Conservation (phyloP, 164 flowering plant genomes). For the Akebia trifoliata region DNA sequence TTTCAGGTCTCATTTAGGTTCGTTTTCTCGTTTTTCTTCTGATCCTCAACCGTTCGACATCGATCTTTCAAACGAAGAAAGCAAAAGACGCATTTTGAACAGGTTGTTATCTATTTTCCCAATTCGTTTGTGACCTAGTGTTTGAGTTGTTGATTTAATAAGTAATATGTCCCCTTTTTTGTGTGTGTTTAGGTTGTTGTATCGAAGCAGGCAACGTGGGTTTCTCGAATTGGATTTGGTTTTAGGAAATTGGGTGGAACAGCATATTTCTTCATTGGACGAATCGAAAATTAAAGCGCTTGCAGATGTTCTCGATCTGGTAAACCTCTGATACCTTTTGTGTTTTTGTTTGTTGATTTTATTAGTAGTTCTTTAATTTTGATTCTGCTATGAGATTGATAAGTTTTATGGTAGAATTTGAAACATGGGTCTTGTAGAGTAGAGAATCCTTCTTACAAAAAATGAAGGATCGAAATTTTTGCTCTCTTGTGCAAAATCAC, state of each 20-base stretch:
- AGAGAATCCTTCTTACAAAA: no score
- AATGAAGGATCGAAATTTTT: no score
- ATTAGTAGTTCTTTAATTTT: no score
- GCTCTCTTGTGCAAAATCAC: no score
- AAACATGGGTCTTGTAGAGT: no score
- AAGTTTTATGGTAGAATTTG: no score
- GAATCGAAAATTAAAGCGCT: constrained; percentile 62
- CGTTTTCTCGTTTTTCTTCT: constrained; percentile 23
- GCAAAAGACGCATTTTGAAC: constrained; percentile 60
- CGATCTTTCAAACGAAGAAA: constrained; percentile 72
- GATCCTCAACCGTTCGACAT: constrained; percentile 22
- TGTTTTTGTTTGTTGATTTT: not conserved
- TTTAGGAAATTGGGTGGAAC: constrained; percentile 85
- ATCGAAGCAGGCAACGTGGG: constrained; percentile 85
- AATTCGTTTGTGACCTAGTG: not conserved
- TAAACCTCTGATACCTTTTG: constrained; percentile 18
- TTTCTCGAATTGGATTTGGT: constrained; percentile 87
- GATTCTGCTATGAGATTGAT: no score
- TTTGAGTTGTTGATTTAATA: not conserved
- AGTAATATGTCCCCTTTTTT: not conserved
- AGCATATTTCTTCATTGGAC: constrained; percentile 62
- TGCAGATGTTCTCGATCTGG: constrained; percentile 79
- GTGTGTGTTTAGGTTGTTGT: constrained; percentile 51
- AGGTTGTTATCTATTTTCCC: constrained; percentile 30
- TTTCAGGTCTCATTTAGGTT: constrained; percentile 19